These are phyloP conservation scores for Tulasnella sp. DNA, from an alignment of 768 basidiomycete species.

Conservation along the genomic window DNA sequence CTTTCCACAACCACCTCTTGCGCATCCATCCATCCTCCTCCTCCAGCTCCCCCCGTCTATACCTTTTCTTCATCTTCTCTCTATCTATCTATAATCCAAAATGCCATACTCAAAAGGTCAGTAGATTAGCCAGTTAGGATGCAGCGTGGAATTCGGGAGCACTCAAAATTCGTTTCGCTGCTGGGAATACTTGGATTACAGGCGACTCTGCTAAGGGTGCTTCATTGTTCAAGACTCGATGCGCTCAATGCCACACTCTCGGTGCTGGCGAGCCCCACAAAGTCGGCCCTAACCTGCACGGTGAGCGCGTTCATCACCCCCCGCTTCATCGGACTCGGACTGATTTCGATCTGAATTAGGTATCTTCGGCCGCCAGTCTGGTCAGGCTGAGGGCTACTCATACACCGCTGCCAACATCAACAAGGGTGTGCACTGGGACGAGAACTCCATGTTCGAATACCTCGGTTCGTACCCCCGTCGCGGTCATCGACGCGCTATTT, in stretches of 20 bases:
- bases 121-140: neutral
- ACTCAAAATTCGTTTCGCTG: neutral
- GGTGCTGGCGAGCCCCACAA: conserved; percentile 73
- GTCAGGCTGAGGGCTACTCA: conserved; percentile 77
- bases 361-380: conserved; percentile 80
- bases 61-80: conserved; percentile 1
- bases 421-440: conserved; percentile 81
- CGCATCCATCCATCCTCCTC: neutral
- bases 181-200: conserved; percentile 30
- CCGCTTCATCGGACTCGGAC: neutral
- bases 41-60: neutral
- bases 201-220: conserved; percentile 92
- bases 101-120: conserved; percentile 17
- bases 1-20: neutral
- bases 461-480: conserved; percentile 39
- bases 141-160: neutral
- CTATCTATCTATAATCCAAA: conserved; percentile 7
- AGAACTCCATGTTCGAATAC: conserved; percentile 90
- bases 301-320: conserved; percentile 48
- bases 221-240: conserved; percentile 92
- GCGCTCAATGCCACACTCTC: conserved; percentile 90
- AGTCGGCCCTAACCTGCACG: conserved; percentile 94
- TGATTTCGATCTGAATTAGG: conserved; percentile 38
- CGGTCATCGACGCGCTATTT: neutral
- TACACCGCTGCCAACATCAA: conserved; percentile 95